phyloP scores from a whole-genome alignment of 257 asterid genomes.

The Buddleja alternifolia region DNA sequence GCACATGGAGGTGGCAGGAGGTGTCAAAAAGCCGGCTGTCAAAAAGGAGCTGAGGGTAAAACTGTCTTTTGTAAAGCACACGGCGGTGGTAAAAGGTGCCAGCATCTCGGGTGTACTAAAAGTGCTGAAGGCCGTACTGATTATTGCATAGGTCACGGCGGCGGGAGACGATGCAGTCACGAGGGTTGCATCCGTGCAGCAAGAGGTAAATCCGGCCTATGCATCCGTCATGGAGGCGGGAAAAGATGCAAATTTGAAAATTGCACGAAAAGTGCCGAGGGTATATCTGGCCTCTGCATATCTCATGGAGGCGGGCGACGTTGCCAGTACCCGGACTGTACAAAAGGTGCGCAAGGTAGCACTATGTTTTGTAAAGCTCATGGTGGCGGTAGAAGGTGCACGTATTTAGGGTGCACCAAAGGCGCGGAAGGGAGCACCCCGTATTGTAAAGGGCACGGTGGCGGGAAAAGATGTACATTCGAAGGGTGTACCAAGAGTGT shows the following conservation, averaged over 20 bases:
- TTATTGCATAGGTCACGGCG: slow-evolving; percentile 64
- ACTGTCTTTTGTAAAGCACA: slow-evolving; percentile 66
- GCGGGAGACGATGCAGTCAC: slow-evolving; percentile 62
- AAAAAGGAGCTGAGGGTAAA: slow-evolving; percentile 69
- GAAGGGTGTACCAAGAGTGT: slow-evolving; percentile 65
- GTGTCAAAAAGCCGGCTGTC: slow-evolving; percentile 61
- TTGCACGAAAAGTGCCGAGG: slow-evolving; percentile 64
- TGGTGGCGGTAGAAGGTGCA: slow-evolving; percentile 71
- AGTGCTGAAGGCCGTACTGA: slow-evolving; percentile 74
- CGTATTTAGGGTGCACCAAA: slow-evolving; percentile 58
- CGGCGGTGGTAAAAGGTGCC: slow-evolving; percentile 64
- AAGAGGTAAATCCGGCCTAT: slow-evolving; percentile 60
- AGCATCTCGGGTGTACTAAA: slow-evolving; percentile 66
- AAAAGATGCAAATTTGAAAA: slow-evolving; percentile 62
- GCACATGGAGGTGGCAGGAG: slow-evolving; percentile 76
- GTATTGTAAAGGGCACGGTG: slow-evolving; percentile 68
- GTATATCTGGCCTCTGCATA: slow-evolving; percentile 63
- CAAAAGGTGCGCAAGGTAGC: slow-evolving; percentile 71
- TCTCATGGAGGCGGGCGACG: slow-evolving; percentile 72
- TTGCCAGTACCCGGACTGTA: slow-evolving; percentile 55
- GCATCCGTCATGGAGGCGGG: slow-evolving; percentile 76
- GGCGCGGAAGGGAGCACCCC: slow-evolving; percentile 75
- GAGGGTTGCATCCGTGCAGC: slow-evolving; percentile 63
- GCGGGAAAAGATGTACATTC: slow-evolving; percentile 64
- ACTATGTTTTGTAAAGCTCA: slow-evolving; percentile 64